These are phyloP conservation scores for Ephemerocybe angulata DNA, from an alignment of 768 basidiomycete genomes.

Conservation along the genomic window DNA sequence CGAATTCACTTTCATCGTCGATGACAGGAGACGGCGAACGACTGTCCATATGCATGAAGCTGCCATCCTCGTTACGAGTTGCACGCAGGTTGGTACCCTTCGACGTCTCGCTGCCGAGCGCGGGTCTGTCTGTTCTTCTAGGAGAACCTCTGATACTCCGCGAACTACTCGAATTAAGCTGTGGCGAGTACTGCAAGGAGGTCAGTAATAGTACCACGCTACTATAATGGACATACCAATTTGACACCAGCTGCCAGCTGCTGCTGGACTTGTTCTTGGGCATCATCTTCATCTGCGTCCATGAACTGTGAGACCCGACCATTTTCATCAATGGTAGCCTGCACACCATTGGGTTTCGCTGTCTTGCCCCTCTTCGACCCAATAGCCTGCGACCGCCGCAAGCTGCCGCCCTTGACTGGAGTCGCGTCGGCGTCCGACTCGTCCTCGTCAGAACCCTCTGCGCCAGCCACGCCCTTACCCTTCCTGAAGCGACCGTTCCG, in stretches of 20 bases:
- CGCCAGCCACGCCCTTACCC: slow-evolving; percentile 23
- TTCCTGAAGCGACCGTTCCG: slow-evolving; percentile 33
- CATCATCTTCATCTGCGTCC: slow-evolving; percentile 83
- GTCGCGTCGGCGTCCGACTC: slow-evolving; percentile 43
- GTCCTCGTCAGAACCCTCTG: slow-evolving; percentile 16
- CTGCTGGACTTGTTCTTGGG: slow-evolving; percentile 83
- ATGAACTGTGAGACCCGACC: slow-evolving; percentile 78
- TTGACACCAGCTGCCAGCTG: slow-evolving; percentile 73
- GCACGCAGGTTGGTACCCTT: slow-evolving; percentile 41
- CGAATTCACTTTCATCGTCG: slow-evolving; percentile 57
- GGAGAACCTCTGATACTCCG: slow-evolving; percentile 71
- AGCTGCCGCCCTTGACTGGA: slow-evolving; percentile 51
- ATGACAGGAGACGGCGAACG: slow-evolving; percentile 42
- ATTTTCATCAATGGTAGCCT: slow-evolving; percentile 37
- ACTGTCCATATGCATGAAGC: slow-evolving; percentile 30
- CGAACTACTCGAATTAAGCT: slow-evolving; percentile 56
- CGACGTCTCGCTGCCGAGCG: slow-evolving; percentile 37
- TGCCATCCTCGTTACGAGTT: slow-evolving; percentile 39
- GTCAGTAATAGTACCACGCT: slow-evolving; percentile 3
- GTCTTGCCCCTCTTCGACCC: slow-evolving; percentile 27
- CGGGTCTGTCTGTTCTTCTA: slow-evolving; percentile 48
- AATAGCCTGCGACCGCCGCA: slow-evolving; percentile 31
- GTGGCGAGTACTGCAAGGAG: slow-evolving; percentile 55
- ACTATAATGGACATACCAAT: slow-evolving; percentile 44
- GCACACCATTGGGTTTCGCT: slow-evolving; percentile 25